A percentile compares a stretch with the other conserved stretches of the same genome.
These are phyloP conservation scores for Leccinum colubrinum DNA, from an alignment of 1,284 basidiomycete genomes.

Conservation along the genomic window DNA sequence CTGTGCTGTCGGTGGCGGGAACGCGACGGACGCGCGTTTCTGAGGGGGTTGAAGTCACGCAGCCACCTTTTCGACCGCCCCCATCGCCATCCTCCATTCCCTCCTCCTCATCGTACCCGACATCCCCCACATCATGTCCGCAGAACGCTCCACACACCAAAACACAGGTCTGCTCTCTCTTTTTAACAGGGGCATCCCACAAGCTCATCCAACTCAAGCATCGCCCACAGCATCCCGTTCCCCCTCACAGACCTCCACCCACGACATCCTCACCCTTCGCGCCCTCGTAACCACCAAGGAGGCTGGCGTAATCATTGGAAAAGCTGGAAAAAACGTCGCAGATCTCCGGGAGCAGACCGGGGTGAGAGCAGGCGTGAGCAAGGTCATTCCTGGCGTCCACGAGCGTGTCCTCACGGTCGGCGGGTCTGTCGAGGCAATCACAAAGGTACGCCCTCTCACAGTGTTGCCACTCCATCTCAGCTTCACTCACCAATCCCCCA, in stretches of 20 bases:
- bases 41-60: conserved; percentile 15
- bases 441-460: conserved; percentile 60
- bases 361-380: conserved; percentile 98
- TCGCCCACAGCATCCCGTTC: conserved; percentile 66
- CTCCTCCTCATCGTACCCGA: conserved; percentile 31
- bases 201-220: conserved; percentile 31
- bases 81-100: conserved; percentile 27
- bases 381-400: conserved; percentile 96
- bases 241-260: conserved; percentile 51
- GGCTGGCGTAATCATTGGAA: conserved; percentile 96
- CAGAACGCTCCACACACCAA: conserved; percentile 53
- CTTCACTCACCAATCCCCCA: conserved; percentile 1
- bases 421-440: conserved; percentile 88
- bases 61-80: conserved; percentile 15
- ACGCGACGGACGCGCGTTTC: conserved; percentile 29
- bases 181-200: conserved; percentile 14
- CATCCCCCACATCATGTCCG: conserved; percentile 49
- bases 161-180: conserved; percentile 43
- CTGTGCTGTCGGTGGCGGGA: conserved; percentile 33
- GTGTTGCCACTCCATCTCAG: not conserved
- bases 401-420: conserved; percentile 95
- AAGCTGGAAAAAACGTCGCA: conserved; percentile 95
- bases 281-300: conserved; percentile 96
- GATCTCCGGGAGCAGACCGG: conserved; percentile 93
- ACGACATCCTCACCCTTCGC: conserved; percentile 81